phyloP scores from a whole-genome alignment of 345 rosid genomes.

The Turnera subulata region DNA sequence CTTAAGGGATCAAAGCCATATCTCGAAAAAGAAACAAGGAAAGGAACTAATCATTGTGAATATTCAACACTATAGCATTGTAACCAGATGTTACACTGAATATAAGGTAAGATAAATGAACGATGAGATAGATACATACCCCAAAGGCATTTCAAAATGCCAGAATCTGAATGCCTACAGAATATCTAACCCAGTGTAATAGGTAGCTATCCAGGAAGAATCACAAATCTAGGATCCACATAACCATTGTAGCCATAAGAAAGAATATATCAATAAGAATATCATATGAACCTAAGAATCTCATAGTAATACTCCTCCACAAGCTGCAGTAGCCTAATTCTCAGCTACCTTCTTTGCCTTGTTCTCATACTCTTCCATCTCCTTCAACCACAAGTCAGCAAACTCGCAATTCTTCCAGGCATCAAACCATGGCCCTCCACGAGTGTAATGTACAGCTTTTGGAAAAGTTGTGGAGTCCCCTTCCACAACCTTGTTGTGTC shows the following conservation, averaged over 20 bases:
- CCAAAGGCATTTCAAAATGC: no score
- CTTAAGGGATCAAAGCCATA: no score
- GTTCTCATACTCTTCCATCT: slow-evolving; percentile 50
- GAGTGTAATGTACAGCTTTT: slow-evolving; percentile 85
- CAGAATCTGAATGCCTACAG: neutral
- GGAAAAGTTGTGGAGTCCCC: slow-evolving; percentile 58
- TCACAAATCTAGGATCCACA: neutral
- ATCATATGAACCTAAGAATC: neutral
- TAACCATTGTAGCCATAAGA: neutral
- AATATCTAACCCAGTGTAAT: neutral
- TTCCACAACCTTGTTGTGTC: slow-evolving; percentile 72
- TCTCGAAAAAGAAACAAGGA: no score
- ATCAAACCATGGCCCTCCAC: slow-evolving; percentile 98
- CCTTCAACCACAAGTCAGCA: slow-evolving; percentile 84
- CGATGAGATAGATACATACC: neutral
- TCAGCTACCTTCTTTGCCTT: slow-evolving; percentile 7
- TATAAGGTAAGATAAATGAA: neutral
- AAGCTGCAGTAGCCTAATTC: neutral
- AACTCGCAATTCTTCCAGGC: slow-evolving; percentile 92
- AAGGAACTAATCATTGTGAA: no score
- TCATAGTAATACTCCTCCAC: neutral
- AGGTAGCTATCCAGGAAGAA: neutral
- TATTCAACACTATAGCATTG: neutral
- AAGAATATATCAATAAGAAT: no score
- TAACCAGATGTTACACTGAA: neutral